Evolutionary conservation across 768 basidiomycete genomes (phyloP), one percentile per base, ranked within the genome.

Genomic region (Cubamyces sp.): DNA sequence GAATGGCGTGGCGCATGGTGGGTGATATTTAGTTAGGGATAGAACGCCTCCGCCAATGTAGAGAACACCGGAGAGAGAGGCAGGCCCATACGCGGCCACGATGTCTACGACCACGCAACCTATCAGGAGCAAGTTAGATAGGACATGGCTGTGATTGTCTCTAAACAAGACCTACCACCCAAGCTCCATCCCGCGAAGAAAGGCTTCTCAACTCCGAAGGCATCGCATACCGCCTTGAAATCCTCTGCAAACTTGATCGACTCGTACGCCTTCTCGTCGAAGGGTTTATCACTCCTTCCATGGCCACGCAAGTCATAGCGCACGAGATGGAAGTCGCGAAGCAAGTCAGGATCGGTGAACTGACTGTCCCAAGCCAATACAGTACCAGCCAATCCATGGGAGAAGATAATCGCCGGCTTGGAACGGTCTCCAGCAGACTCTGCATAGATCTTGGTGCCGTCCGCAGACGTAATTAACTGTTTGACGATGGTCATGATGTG

Each of bases 381-480:
- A 21, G 72, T 74, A 60, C 75, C 67, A 5, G 69, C 66, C 51
- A 81, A 67, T 1, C 79, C 79, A 63, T 78, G 79, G n/a, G 78
- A 66, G 62, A 81, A 79, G 37, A 81, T 74, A 18, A 82, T 58
- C 43, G 74, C 68, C 15, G 71, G 75, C 45, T 76, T 77, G 9
- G 61, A 57, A 3, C 71, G 71, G 59, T 78, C 62, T 6, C 79
- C 79, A 15, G 69, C 66, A 0, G 78, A 74, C 47, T 76, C 72
- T 2, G 77, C 78, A 45, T 71, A 78, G 25, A 82, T 74, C 30
- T 54, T 62, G 0, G 75, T 77, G 18, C 78, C 79, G 60, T 80
- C 79, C 26, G 69, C 66, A 9, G 77, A 78, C 23, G 67, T 64
- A 7, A 76, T 41, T 14, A 30, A 26, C 11, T 25, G 56, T 40